Conservation (phyloP, 2,329 filamentous ascomycete genomes). For the Fusarium beomiforme region DNA sequence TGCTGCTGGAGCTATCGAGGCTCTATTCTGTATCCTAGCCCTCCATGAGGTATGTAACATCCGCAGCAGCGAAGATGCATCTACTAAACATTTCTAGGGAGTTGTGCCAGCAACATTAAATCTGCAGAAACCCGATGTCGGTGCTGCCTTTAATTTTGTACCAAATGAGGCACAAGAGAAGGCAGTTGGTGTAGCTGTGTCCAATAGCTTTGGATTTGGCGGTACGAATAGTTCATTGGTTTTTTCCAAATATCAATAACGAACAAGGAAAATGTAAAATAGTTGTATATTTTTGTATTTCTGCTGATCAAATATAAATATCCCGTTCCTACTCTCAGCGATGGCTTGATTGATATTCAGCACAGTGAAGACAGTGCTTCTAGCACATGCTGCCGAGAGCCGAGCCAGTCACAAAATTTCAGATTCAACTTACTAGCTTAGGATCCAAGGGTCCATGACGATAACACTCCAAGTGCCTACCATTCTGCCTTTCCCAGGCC, state of each 20-base stretch:
- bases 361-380: constrained; percentile 22
- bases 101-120: constrained; percentile 89
- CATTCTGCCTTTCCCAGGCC: constrained; percentile 9
- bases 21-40: constrained; percentile 83
- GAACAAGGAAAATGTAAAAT: background rate
- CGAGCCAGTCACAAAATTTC: constrained; percentile 32
- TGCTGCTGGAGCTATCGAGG: constrained; percentile 90
- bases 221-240: constrained; percentile 94
- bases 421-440: background rate
- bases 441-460: constrained; percentile 40
- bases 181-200: constrained; percentile 77
- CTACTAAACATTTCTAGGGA: constrained; percentile 64
- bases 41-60: constrained; percentile 74
- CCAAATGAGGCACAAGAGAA: constrained; percentile 76
- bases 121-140: constrained; percentile 71
- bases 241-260: constrained; percentile 61
- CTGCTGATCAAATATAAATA: background rate
- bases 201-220: constrained; percentile 98
- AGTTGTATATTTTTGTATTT: background rate
- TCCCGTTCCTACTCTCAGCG: background rate
- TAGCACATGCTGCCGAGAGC: constrained; percentile 6
- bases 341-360: background rate
- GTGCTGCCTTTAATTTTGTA: constrained; percentile 87
- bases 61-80: background rate
- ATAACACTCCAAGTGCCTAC: constrained; percentile 36